Conservation (phyloP, 2,329 filamentous ascomycete genomes). For the Alternaria conjuncta region DNA sequence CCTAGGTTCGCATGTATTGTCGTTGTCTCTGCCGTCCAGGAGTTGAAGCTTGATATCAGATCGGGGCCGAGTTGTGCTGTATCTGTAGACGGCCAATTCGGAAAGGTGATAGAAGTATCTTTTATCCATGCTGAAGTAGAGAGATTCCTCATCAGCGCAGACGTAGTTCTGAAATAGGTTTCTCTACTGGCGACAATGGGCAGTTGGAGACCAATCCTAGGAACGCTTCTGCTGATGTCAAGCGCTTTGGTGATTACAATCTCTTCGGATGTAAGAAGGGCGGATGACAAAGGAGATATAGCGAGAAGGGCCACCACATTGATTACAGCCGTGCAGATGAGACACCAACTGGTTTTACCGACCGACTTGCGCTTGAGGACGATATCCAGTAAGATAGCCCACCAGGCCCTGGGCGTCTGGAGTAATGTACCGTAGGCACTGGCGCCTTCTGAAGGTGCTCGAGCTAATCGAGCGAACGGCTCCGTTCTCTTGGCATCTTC, state of each 20-base stretch:
- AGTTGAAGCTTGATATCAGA: constrained; percentile 2
- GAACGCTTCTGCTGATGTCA: constrained; percentile 11
- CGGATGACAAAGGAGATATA: constrained; percentile 24
- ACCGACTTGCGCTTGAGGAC: constrained; percentile 7
- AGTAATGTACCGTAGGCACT: constrained; percentile 19
- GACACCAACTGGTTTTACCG: constrained; percentile 15
- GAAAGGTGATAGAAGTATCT: constrained; percentile 15
- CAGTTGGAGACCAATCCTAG: background rate
- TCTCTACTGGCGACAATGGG: constrained; percentile 9
- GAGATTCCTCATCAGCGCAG: constrained; percentile 13
- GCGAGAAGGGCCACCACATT: constrained; percentile 13
- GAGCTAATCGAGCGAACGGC: constrained; percentile 24
- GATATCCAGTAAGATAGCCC: constrained; percentile 14
- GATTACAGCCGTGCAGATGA: constrained; percentile 10
- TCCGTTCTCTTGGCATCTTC: constrained; percentile 29
- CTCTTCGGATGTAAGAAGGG: constrained; percentile 21
- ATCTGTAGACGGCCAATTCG: constrained; percentile 23
- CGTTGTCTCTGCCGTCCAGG: background rate
- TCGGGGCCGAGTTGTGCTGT: constrained; percentile 13
- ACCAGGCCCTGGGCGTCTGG: constrained; percentile 21
- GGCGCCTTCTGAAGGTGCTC: constrained; percentile 11
- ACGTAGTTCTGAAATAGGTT: constrained; percentile 21
- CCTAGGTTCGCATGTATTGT: background rate
- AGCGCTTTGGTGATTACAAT: constrained; percentile 7
- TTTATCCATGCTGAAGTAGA: constrained; percentile 24